A percentile compares a stretch with the other conserved stretches of the same genome.
phyloP scores from a whole-genome alignment of 805 yeast species.

The Brettanomyces anomalus region DNA sequence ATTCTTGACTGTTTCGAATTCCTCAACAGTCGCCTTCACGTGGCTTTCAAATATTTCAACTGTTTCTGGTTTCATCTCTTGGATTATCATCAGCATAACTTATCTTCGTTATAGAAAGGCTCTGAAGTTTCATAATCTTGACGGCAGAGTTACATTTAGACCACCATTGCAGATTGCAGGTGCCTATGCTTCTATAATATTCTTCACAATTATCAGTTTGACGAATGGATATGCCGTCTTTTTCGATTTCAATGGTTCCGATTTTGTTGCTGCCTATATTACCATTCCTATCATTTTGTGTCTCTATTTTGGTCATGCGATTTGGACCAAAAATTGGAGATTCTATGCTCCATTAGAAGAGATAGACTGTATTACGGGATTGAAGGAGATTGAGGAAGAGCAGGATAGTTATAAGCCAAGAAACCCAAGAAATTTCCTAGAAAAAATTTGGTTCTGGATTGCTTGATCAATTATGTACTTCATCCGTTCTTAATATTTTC shows the following conservation, averaged over 20 bases:
- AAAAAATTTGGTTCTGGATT: constrained; percentile 44
- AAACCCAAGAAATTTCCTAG: constrained; percentile 29
- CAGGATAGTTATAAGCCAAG: constrained; percentile 26
- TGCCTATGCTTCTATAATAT: constrained; percentile 37
- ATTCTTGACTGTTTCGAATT: constrained; percentile 53
- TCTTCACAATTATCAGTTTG: constrained; percentile 41
- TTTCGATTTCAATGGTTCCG: constrained; percentile 36
- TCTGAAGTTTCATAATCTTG: constrained; percentile 37
- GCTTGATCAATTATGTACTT: constrained; percentile 9
- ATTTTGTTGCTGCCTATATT: constrained; percentile 60
- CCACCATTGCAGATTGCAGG: constrained; percentile 50
- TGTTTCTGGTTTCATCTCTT: constrained; percentile 58
- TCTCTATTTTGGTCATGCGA: constrained; percentile 50
- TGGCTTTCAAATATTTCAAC: constrained; percentile 64
- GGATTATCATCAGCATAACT: constrained; percentile 48
- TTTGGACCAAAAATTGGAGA: constrained; percentile 33
- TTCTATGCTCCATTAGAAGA: constrained; percentile 46
- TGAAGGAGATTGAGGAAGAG: constrained; percentile 50
- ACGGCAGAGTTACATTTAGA: constrained; percentile 49
- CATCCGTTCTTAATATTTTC: no score
- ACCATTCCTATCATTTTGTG: constrained; percentile 48
- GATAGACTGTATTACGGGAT: constrained; percentile 54
- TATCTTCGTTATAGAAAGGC: constrained; percentile 62
- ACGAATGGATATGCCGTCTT: constrained; percentile 55
- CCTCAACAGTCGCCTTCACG: constrained; percentile 51